Base-by-base conservation (phyloP, 306 rosid genomes). In the Oemleria cerasiformis region DNA sequence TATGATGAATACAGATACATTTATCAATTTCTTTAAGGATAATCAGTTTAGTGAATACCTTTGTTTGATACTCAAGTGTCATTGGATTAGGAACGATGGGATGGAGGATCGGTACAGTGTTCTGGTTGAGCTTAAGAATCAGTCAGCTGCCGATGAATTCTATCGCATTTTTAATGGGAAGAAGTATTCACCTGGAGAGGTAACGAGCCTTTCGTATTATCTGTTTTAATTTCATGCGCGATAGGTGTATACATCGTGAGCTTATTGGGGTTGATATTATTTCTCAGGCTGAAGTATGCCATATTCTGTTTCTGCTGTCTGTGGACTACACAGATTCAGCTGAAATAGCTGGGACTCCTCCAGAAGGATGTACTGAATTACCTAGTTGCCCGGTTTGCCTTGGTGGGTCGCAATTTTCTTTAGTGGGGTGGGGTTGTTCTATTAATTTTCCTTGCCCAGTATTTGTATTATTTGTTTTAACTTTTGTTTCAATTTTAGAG, bases 361-460 rank as follows among this genome's bases (percentile, higher is more conserved):
- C 96, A 7, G 80, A 70, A 0, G 91, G 83, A 62, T 91, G 86
- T 78, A 81, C 88, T 0, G 96, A 91, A 81, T 84, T 94, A 71
- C 99, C 99, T 55, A 88, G 96, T 74, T 94, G 99, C 67, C 95
- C 99, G 0, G 92, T 94, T 80, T 94, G 98, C 75, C 96, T 91
- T 21, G 98, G 98, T 91, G 80, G 75, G 96, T 76, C 63, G 3
- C 79, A n/a, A 45, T 4, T 65, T 7, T 64, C 40, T 43, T 56
- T 48, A 53, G 67, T 41, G 6, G 67, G 15, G 23, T 49, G 45
- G 60, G 65, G 73, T 25, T 69, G 54, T 76, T 2, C 25, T 73
- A 39, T 43, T 30, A 17, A 15, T 45, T 5, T 45, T 77, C 25
- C 30, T 5, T 51, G 73, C 23, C 23, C n/a, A 11, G 72, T 72